A percentile compares a stretch with the other conserved stretches of the same genome.
Conservation (phyloP, 2,329 filamentous ascomycete genomes). For the Phoma herbarum region DNA sequence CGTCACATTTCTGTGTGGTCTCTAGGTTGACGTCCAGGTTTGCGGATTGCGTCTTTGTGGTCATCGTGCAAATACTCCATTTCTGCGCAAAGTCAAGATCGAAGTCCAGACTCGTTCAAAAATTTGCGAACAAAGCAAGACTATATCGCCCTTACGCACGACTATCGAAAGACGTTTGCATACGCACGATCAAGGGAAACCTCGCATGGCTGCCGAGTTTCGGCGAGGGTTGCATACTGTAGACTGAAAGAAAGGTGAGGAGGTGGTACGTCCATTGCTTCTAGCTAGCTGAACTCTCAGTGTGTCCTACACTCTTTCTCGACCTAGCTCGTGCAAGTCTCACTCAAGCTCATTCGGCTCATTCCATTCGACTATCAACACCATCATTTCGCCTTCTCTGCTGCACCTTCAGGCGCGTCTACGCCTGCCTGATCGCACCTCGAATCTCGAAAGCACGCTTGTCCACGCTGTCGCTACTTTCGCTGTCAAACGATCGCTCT, state of each 20-base stretch:
- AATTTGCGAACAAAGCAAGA: not conserved
- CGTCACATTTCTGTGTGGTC: not conserved
- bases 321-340: not conserved
- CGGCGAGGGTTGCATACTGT: not conserved
- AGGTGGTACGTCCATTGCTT: not conserved
- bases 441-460: constrained; percentile 7
- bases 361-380: not conserved
- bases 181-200: not conserved
- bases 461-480: not conserved
- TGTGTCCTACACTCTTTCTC: not conserved
- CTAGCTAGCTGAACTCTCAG: not conserved
- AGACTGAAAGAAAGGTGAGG: not conserved
- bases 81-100: not conserved
- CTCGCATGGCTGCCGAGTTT: not conserved
- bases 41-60: not conserved
- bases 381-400: not conserved
- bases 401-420: no score
- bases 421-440: constrained; percentile 2
- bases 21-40: not conserved
- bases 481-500: not conserved
- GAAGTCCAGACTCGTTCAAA: not conserved
- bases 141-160: not conserved
- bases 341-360: not conserved
- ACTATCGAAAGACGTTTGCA: not conserved
- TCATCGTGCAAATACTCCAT: not conserved